Percentiles rank a stretch among this genome's conserved stretches.
Conservation (phyloP, 495 filamentous ascomycete species). For the Lepidopterella palustris region DNA sequence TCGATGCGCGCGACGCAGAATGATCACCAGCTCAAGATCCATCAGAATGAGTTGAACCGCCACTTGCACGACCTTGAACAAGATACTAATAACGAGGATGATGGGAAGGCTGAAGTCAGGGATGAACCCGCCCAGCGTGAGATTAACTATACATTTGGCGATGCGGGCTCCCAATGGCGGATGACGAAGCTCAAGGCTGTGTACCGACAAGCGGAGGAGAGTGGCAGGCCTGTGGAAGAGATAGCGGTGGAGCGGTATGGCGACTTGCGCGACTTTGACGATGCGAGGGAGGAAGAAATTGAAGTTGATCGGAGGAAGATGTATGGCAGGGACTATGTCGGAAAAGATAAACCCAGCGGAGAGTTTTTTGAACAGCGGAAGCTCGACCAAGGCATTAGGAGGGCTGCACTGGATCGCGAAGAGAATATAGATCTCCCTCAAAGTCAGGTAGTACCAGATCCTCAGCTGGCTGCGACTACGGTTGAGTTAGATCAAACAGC, state of each 20-base stretch:
- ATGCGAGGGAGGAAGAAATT: constrained; percentile 89
- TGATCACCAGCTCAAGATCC: constrained; percentile 69
- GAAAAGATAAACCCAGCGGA: constrained; percentile 82
- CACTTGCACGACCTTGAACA: constrained; percentile 54
- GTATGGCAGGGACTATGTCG: constrained; percentile 81
- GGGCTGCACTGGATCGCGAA: constrained; percentile 32
- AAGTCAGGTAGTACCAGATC: constrained; percentile 41
- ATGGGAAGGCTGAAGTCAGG: constrained; percentile 39
- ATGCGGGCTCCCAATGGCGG: constrained; percentile 83
- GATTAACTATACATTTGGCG: constrained; percentile 81
- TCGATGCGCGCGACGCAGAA: constrained; percentile 45
- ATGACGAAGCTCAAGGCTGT: constrained; percentile 90
- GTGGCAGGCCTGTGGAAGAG: constrained; percentile 63
- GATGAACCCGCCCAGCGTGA: constrained; percentile 52
- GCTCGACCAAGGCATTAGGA: constrained; percentile 44
- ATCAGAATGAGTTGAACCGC: constrained; percentile 72
- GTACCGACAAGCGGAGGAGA: constrained; percentile 72
- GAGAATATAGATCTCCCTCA: constrained; percentile 45
- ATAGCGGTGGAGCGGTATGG: constrained; percentile 78
- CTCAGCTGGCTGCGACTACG: constrained; percentile 39
- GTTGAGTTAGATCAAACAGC: constrained; percentile 62
- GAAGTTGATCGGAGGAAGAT: constrained; percentile 78
- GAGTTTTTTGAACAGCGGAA: constrained; percentile 76
- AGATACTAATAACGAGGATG: constrained; percentile 37
- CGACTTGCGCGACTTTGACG: constrained; percentile 76